Base-by-base conservation (phyloP, 306 rosid species). In the Clitoria ternatea region DNA sequence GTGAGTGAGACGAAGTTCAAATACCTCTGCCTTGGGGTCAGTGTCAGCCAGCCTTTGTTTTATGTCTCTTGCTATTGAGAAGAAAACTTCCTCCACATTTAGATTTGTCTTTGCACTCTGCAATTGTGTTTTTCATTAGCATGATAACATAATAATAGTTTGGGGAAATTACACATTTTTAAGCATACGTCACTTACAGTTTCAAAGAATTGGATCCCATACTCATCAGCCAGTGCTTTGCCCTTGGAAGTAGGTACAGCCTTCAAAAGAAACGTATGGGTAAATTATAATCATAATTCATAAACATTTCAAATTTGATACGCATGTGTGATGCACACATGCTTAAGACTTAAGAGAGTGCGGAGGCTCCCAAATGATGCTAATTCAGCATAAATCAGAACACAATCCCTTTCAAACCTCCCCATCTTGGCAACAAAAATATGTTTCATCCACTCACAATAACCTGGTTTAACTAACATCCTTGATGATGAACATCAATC, bases 21-120 rank as follows among this genome's bases (percentile, higher is more conserved):
- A 37, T 86, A 92, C 98, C 96, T 92, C 98, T 19, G 96, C 79
- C 74, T 76, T 87, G 33, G 85, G 42, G 83, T 92, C 96, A 0
- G 85, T 86, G 67, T 92, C 98, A 22, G 96, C 74, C 44, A 89
- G 90, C 87, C 96, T 87, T 83, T 92, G 96, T 79, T 89, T 92
- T 70, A 92, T 89, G 74, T 92, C 96, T 74, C 86, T 86, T 47
- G 89, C 96, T 80, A 92, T 92, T 7, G 98, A 92, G 60, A 92
- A 92, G 84, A 92, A 92, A 85, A 89, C 96, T 88, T 92, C 88
- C 79, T 92, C 98, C 79, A 92, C 98, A 24, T 92, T 89, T 76
- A 87, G 90, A 80, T 89, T 92, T 49, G 98, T 92, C 83, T 92
- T 92, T 55, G 98, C 98, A 77, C 98, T 92, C 98, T 92, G 91